Conservation (phyloP, 805 yeast genomes). For the Saturnispora mendoncae region DNA sequence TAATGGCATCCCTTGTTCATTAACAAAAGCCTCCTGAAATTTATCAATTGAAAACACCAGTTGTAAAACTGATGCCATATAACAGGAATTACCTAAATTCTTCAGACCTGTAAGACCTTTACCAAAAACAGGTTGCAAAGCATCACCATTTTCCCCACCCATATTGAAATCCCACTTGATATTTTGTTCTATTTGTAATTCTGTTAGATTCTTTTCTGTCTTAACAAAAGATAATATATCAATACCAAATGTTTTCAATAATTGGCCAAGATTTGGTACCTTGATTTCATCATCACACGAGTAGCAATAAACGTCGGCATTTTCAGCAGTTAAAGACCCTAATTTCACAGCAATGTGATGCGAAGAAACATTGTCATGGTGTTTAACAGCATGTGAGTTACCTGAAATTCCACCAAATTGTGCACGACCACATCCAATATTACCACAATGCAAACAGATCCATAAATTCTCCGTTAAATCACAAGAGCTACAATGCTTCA, state of each 20-base stretch:
- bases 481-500: slow-evolving; percentile 46
- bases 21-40: slow-evolving; percentile 33
- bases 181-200: slow-evolving; percentile 87
- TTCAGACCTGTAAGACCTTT: slow-evolving; percentile 73
- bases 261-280: slow-evolving; percentile 48
- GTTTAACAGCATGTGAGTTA: slow-evolving; percentile 79
- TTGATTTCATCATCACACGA: slow-evolving; percentile 80
- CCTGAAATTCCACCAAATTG: slow-evolving; percentile 96
- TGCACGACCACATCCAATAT: slow-evolving; percentile 88
- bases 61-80: slow-evolving; percentile 75
- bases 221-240: slow-evolving; percentile 47
- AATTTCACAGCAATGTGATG: slow-evolving; percentile 86
- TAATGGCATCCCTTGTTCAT: slow-evolving; percentile 28
- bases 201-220: slow-evolving; percentile 83
- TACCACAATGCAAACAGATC: slow-evolving; percentile 88
- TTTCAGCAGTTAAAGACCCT: slow-evolving; percentile 74
- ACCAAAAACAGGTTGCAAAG: slow-evolving; percentile 61
- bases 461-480: slow-evolving; percentile 72
- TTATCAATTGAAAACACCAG: slow-evolving; percentile 43
- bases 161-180: slow-evolving; percentile 87
- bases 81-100: slow-evolving; percentile 91
- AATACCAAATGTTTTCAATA: slow-evolving; percentile 56
- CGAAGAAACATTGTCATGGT: slow-evolving; percentile 40
- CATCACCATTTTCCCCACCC: slow-evolving; percentile 61
- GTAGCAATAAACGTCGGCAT: slow-evolving; percentile 86